Percentiles rank a stretch among this genome's conserved stretches.
Evolutionary conservation across 2,329 filamentous ascomycete genomes (phyloP).

Genomic region (Reticulascus tulasneorum): DNA sequence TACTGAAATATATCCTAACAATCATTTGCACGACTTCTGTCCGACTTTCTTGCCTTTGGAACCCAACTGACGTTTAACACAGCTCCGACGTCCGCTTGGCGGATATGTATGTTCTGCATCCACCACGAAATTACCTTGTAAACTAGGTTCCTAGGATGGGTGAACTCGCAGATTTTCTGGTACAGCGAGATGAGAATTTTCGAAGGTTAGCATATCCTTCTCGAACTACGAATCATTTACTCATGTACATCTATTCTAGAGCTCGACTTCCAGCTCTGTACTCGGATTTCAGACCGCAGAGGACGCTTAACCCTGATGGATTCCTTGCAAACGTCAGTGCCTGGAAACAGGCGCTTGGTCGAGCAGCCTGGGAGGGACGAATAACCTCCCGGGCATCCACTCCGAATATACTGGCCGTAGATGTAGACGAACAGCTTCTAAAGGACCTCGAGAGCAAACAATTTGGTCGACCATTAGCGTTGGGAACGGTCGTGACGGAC

Average conservation of each 20-base stretch:
- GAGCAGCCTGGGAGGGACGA: constrained; percentile 60
- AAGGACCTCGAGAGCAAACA: constrained; percentile 70
- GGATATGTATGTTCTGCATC: no score
- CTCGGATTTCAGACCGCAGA: constrained; percentile 76
- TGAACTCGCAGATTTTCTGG: constrained; percentile 65
- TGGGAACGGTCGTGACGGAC: constrained; percentile 75
- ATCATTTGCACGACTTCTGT: no score
- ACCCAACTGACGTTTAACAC: no score
- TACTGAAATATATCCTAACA: no score
- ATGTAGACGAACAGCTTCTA: constrained; percentile 60
- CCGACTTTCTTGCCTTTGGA: no score
- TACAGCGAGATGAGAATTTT: constrained; percentile 58
- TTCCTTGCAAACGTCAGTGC: constrained; percentile 75
- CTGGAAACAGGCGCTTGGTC: constrained; percentile 72
- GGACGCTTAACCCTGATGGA: constrained; percentile 76
- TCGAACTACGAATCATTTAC: constrained; percentile 1
- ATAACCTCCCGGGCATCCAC: constrained; percentile 37
- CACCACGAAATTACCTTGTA: no score
- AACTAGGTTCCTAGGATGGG: constrained; percentile 58
- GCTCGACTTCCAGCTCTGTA: constrained; percentile 80
- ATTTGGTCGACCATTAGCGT: constrained; percentile 74
- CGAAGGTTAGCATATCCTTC: constrained; percentile 38
- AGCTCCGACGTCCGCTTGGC: no score
- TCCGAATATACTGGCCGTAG: constrained; percentile 47
- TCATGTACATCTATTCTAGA: constrained; percentile 37